Evolutionary conservation across 2,329 filamentous ascomycete species (phyloP).

Genomic region (Coniochaeta ligniaria): DNA sequence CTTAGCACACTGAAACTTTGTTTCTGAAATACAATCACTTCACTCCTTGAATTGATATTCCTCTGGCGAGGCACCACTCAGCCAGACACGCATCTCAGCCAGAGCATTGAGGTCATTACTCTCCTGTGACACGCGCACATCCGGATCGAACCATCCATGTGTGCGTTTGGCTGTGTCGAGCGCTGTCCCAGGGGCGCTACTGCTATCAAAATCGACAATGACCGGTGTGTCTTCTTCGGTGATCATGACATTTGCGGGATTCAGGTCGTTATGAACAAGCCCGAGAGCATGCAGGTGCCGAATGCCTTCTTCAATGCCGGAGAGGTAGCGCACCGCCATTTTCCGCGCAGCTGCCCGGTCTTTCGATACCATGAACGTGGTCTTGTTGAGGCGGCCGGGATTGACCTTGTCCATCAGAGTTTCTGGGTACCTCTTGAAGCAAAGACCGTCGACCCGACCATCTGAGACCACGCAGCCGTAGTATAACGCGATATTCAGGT

Average conservation of each 20-base stretch:
- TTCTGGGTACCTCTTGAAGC: not conserved
- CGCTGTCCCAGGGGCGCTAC: too few relatives aligned
- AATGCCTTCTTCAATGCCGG: slow-evolving; percentile 5
- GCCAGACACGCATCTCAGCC: too few relatives aligned
- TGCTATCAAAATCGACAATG: too few relatives aligned
- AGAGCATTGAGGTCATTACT: too few relatives aligned
- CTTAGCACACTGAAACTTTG: too few relatives aligned
- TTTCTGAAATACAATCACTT: too few relatives aligned
- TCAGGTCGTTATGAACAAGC: not conserved
- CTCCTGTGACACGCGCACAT: too few relatives aligned
- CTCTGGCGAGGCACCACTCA: too few relatives aligned
- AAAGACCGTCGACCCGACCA: not conserved
- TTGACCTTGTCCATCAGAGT: not conserved
- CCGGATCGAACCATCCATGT: too few relatives aligned
- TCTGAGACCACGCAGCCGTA: not conserved
- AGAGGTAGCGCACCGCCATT: not conserved
- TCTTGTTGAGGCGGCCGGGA: not conserved
- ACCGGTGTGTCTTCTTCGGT: not conserved
- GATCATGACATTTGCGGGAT: not conserved
- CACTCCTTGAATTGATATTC: too few relatives aligned
- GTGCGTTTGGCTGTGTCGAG: too few relatives aligned
- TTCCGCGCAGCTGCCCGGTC: not conserved
- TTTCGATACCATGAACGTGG: not conserved
- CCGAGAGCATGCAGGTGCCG: not conserved
- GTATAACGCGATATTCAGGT: not conserved